Evolutionary conservation across 225 moss, liverwort and hornwort genomes (phyloP).

Genomic region (Antitrichia curtipendula): DNA sequence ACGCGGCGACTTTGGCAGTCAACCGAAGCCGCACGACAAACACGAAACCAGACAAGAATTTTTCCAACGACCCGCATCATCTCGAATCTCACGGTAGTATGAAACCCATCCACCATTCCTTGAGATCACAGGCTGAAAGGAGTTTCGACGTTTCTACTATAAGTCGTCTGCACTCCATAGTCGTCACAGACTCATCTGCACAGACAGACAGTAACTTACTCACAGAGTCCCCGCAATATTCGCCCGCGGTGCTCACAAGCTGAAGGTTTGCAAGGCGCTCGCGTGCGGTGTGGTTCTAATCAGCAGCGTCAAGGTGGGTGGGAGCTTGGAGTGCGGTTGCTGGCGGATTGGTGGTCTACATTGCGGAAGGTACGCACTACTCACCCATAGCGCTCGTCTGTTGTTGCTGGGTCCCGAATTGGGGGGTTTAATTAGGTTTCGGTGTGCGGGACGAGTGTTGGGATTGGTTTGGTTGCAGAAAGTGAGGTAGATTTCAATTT

Average conservation of each 20-base stretch:
- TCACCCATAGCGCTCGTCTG: neutral
- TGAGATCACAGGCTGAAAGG: no score
- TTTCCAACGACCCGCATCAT: neutral
- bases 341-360: neutral
- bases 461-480: neutral
- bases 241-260: neutral
- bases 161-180: neutral
- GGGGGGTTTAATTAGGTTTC: neutral
- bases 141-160: neutral
- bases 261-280: neutral
- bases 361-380: neutral
- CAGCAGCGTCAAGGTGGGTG: neutral
- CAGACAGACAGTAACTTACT: neutral
- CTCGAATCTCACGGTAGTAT: neutral
- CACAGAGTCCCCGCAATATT: neutral
- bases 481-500: neutral
- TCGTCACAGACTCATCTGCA: neutral
- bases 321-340: neutral
- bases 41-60: neutral
- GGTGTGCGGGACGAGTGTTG: neutral
- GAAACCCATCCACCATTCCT: neutral
- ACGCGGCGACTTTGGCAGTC: neutral
- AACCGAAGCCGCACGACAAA: neutral
- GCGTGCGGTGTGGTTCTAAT: neutral
- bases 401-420: neutral